A percentile compares a stretch with the other conserved stretches of the same genome.
Conservation (phyloP, 305 asterid species). For the Plantago lanceolata region DNA sequence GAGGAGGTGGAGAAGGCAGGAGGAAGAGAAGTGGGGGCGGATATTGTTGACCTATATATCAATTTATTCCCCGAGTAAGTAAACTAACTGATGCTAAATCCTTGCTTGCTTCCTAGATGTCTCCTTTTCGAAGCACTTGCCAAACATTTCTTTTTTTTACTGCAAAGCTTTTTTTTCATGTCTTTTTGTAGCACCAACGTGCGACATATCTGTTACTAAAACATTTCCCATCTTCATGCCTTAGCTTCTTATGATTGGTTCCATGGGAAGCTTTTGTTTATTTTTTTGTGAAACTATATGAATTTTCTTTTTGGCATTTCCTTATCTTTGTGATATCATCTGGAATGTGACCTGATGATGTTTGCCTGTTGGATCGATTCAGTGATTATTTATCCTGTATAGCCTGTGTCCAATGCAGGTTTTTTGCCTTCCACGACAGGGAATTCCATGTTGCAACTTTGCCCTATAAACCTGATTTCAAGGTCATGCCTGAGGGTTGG, state of each 20-base stretch:
- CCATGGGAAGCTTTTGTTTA: not conserved
- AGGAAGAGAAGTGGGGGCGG: constrained; percentile 57
- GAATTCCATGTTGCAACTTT: constrained; percentile 92
- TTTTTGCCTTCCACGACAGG: constrained; percentile 64
- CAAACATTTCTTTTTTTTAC: too few relatives aligned
- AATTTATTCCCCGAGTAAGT: too few relatives aligned
- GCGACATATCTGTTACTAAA: too few relatives aligned
- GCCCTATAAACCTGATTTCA: constrained; percentile 88
- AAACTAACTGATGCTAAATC: constrained; percentile 22
- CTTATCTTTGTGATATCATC: too few relatives aligned
- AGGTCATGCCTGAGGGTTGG: constrained; percentile 99
- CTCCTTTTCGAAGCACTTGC: too few relatives aligned
- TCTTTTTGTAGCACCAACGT: too few relatives aligned
- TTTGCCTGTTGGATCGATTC: constrained; percentile 2
- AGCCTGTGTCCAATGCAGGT: constrained; percentile 46
- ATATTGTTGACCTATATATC: constrained; percentile 69
- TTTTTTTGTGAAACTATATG: not conserved
- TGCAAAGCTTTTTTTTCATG: too few relatives aligned
- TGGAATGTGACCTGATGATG: not conserved
- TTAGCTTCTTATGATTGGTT: too few relatives aligned
- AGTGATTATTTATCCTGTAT: not conserved
- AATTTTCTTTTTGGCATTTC: not conserved
- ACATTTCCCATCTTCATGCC: too few relatives aligned
- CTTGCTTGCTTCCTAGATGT: too few relatives aligned
- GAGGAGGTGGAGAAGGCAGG: constrained; percentile 80